Evolutionary conservation across 306 rosid genomes (phyloP), one percentile per base, ranked within the genome.

Genomic region (Lathyrus oleraceus): DNA sequence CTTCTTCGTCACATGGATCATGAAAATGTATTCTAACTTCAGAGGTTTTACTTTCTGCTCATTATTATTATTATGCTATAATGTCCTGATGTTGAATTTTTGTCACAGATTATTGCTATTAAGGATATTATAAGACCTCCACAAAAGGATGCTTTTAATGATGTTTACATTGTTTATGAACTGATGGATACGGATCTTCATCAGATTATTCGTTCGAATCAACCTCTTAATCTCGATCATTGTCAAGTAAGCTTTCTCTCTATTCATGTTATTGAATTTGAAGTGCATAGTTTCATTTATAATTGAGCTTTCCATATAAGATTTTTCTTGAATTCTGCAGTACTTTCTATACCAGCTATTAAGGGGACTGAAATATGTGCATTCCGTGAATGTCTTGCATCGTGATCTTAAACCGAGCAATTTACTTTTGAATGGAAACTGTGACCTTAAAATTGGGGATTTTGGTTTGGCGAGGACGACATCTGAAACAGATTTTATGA

Each of bases 351-450:
- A 90, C 80, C 98, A 93, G 78, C 79, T 93, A 81, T 76, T 93
- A 76, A 88, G 98, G 48, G 98, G 98, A 74, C 96, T 93, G 60
- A 93, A 88, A 57, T 93, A 87, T 82, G 96, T 94, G 47, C 98
- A 94, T 80, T 94, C 98, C 1, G 95, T 96, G 47, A 76, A 83
- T 61, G 90, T 90, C 68, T 82, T 94, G 86, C 98, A 94, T 84
- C 98, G 98, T n/a, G 98, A 94, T 83, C 96, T 94, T 72, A 94
- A 94, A 81, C 98, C 98, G 19, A 94, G 98, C 60, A 94, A 94
- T 84, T 70, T 94, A 83, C 90, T 94, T 78, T 82, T 94, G 65
- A 94, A 88, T 81, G 76, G 83, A 2, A 90, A 94, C 47, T 90
- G 97, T 44, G 97, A 94, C 85, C 94, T 94, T 30, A 94, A 88